These are phyloP conservation scores for Epichloe uncinata DNA, from an alignment of 2,329 filamentous ascomycete species.

Conservation along the genomic window DNA sequence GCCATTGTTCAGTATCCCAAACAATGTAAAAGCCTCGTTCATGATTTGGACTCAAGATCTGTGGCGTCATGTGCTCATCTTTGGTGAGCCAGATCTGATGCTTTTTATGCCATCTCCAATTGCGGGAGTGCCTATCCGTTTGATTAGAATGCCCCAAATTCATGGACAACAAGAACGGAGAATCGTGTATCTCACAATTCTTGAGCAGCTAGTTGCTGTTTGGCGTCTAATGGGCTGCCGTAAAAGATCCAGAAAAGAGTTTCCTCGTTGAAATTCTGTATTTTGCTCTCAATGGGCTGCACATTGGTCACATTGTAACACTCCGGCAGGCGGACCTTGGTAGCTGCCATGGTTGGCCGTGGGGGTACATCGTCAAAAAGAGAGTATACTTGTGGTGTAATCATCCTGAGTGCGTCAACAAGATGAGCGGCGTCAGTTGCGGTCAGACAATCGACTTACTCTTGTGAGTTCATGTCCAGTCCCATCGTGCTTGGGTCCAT, in stretches of 20 bases:
- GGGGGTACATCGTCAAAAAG: slow-evolving; percentile 47
- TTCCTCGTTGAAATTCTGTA: slow-evolving; percentile 54
- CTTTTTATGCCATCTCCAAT: slow-evolving; percentile 61
- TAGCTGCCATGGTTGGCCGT: slow-evolving; percentile 35
- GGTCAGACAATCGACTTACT: slow-evolving; percentile 31
- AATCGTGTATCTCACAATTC: slow-evolving; percentile 39
- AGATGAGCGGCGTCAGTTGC: not conserved
- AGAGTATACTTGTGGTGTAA: slow-evolving; percentile 48
- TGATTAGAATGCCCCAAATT: not conserved
- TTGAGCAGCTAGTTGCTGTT: slow-evolving; percentile 49
- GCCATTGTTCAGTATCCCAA: slow-evolving; percentile 50
- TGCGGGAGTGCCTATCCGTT: slow-evolving; percentile 40
- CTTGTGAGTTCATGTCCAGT: slow-evolving; percentile 41
- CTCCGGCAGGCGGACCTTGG: slow-evolving; percentile 46
- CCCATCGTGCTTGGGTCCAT: slow-evolving; percentile 45
- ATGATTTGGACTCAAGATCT: slow-evolving; percentile 41
- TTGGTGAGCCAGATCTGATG: slow-evolving; percentile 54
- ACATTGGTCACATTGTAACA: slow-evolving; percentile 56
- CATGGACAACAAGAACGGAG: not conserved
- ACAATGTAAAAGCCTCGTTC: slow-evolving; percentile 55
- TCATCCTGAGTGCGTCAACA: slow-evolving; percentile 25
- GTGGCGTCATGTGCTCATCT: slow-evolving; percentile 51
- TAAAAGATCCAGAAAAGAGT: slow-evolving; percentile 60
- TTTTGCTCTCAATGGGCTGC: slow-evolving; percentile 51
- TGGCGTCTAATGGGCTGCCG: slow-evolving; percentile 47